phyloP scores from a whole-genome alignment of 139 green algal genomes.

The Diplosphaera chodatii region DNA sequence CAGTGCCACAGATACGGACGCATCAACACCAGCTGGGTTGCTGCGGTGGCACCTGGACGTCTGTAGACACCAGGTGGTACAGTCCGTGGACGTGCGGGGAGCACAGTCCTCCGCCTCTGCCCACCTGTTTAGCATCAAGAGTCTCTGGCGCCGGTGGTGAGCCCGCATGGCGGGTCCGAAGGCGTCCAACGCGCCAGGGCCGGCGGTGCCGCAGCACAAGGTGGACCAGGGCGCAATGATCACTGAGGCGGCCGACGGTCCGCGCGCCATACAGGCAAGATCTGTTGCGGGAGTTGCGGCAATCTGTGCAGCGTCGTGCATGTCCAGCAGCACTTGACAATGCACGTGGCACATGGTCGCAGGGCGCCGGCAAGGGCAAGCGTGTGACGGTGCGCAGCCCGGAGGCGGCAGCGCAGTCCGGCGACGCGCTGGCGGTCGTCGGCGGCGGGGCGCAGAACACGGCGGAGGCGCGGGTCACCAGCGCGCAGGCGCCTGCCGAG shows the following conservation, averaged over 20 bases:
- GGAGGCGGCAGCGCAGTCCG: neutral
- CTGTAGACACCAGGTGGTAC: too few species aligned
- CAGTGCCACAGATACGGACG: too few species aligned
- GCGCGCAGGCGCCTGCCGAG: neutral
- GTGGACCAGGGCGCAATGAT: neutral
- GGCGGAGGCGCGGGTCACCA: neutral
- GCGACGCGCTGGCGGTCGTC: neutral
- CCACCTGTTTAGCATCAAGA: too few species aligned
- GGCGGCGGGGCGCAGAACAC: neutral
- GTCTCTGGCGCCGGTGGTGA: too few species aligned
- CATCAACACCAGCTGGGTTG: too few species aligned
- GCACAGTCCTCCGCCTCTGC: too few species aligned
- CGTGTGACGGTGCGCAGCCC: constrained; percentile 17
- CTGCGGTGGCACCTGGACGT: too few species aligned
- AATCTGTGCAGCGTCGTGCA: neutral
- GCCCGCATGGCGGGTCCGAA: neutral
- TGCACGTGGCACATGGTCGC: neutral
- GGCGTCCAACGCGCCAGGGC: neutral
- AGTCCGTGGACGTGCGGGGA: too few species aligned
- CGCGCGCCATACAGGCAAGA: neutral
- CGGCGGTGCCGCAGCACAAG: neutral
- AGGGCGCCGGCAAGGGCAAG: constrained; percentile 35
- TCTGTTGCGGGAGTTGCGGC: too few species aligned
- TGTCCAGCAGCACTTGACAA: too few species aligned
- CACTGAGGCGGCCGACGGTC: neutral